Evolutionary conservation across 495 filamentous ascomycete genomes (phyloP), one percentile per base, ranked within the genome.

Genomic region (Penicillium malachiteum): DNA sequence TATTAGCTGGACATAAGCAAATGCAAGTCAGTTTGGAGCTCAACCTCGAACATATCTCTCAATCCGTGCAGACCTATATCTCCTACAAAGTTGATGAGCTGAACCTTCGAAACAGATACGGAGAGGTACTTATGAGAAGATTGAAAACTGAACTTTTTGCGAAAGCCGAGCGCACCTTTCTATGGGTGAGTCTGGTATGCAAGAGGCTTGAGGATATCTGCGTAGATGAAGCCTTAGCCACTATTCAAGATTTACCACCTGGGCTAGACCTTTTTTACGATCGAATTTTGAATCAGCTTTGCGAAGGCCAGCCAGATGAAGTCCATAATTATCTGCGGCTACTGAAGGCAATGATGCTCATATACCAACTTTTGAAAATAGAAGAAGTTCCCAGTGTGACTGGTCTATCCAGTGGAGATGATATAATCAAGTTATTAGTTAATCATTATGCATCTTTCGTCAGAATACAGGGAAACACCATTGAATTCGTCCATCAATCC

Each of bases 181-280:
- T 73, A 2, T 73, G 67, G 68, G 70, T 70, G 5, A 56, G 57
- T 47, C 33, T 73, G 37, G 70, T 68, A 14, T 63, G 52, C 40
- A 26, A 65, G 35, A 42, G 55, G 12, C 54, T 59, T 2, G 42
- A 62, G 33, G 30, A 31, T 40, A 14, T 48, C 31, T 12, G 33
- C 32, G 21, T 12, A 35, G 52, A 46, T 9, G 52, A 56, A 16
- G 60, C 38, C 10, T 16, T 49, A 18, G n/a, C 21, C 16, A 45
- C 35, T n/a, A 41, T 63, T 48, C 18, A 59, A 30, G 40, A 48
- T 3, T 32, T 59, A 7, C 59, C 59, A 18, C 21, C 50, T 0
- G 56, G 50, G 3, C 26, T 62, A 8, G 4, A 39, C 30, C 12
- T 32, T 6, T 17, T 62, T 5, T 62, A 59, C 47, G 44, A 54